phyloP scores from a whole-genome alignment of 164 flowering plant genomes.

The Annona cherimola region DNA sequence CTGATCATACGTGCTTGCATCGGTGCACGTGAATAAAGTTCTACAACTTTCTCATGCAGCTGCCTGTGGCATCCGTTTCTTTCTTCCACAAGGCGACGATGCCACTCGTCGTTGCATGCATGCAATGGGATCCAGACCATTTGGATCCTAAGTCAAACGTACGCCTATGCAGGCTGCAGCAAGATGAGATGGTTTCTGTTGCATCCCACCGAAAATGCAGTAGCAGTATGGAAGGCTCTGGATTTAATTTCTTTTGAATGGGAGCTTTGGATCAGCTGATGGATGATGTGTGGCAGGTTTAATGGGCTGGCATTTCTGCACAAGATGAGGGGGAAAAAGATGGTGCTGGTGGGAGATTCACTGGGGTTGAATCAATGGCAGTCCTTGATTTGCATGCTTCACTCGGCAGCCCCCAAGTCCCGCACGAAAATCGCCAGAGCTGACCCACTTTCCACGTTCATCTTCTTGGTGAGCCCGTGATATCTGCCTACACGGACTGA shows the following conservation, averaged over 20 bases:
- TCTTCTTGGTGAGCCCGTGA: slow-evolving; percentile 51
- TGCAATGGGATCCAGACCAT: background rate
- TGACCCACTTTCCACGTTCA: slow-evolving; percentile 72
- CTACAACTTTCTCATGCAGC: too few species aligned
- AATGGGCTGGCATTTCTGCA: slow-evolving; percentile 58
- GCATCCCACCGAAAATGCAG: slow-evolving; percentile 27
- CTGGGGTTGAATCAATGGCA: slow-evolving; percentile 91
- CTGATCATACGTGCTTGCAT: too few species aligned
- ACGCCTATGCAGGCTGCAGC: too few species aligned
- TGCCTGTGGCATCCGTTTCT: too few species aligned
- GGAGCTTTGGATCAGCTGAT: too few species aligned
- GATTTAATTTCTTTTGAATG: slow-evolving; percentile 13
- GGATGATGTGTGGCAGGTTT: slow-evolving; percentile 37
- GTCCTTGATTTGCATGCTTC: slow-evolving; percentile 80
- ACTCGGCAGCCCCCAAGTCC: slow-evolving; percentile 37
- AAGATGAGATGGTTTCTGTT: too few species aligned
- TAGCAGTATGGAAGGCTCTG: slow-evolving; percentile 70
- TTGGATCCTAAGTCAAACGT: background rate
- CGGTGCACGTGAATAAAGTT: too few species aligned
- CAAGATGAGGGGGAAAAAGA: slow-evolving; percentile 65
- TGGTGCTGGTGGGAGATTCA: slow-evolving; percentile 95
- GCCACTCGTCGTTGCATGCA: background rate
- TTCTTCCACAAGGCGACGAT: too few species aligned
- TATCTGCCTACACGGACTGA: background rate
- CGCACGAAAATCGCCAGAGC: slow-evolving; percentile 50